Conservation (phyloP, 2,329 filamentous ascomycete species). For the Fonsecaea pedrosoi region DNA sequence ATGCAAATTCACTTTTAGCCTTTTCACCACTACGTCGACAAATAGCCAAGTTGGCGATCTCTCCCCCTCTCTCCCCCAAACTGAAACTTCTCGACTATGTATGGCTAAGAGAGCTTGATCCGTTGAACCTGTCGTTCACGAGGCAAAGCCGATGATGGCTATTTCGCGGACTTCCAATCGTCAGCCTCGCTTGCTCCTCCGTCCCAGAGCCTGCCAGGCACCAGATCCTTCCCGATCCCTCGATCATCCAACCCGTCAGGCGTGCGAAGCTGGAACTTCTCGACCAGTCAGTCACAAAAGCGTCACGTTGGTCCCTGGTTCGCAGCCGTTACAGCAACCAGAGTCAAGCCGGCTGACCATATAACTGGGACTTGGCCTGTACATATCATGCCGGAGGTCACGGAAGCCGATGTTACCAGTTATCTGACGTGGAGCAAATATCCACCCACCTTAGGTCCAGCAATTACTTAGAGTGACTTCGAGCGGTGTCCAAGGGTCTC, state of each 20-base stretch:
- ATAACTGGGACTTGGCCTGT: not conserved
- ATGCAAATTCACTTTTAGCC: not conserved
- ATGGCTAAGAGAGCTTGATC: not conserved
- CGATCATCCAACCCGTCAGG: not conserved
- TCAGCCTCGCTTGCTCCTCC: conserved; percentile 6
- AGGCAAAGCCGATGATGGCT: not conserved
- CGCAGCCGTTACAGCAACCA: not conserved
- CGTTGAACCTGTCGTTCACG: not conserved
- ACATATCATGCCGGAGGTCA: not conserved
- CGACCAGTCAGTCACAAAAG: not conserved
- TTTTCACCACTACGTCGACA: not conserved
- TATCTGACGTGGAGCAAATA: not conserved
- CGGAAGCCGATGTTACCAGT: not conserved
- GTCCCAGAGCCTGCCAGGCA: not conserved
- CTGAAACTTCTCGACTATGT: not conserved
- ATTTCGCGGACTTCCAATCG: not conserved
- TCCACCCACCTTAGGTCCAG: no score
- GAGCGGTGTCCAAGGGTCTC: no score
- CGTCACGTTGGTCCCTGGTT: not conserved
- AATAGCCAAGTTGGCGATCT: not conserved
- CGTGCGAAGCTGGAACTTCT: not conserved
- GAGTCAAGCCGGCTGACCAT: not conserved
- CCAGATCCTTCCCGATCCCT: conserved; percentile 10
- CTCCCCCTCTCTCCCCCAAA: not conserved
- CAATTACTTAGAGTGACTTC: no score